Percentiles rank a stretch among this genome's conserved stretches.
Evolutionary conservation across 192 early-diverging fungal genomes (phyloP).

Genomic region (Coemansia sp.): DNA sequence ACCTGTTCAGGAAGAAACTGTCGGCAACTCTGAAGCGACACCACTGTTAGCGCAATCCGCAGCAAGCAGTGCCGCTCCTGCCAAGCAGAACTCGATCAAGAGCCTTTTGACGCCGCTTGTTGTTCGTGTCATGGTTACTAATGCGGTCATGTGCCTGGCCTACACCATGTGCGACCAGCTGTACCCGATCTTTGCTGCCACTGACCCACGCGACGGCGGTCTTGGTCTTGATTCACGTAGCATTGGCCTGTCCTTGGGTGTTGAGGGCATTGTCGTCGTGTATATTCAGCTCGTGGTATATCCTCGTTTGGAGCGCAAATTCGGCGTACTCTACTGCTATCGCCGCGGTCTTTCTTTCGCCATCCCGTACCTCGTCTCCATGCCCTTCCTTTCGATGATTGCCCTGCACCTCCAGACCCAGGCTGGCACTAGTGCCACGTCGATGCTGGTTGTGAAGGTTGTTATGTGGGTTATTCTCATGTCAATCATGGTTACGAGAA

Average conservation of each 20-base stretch:
- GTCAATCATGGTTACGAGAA: slow-evolving; percentile 13
- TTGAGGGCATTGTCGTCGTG: slow-evolving; percentile 48
- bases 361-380: slow-evolving; percentile 13
- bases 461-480: slow-evolving; percentile 37
- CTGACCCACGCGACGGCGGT: slow-evolving; percentile 49
- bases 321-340: slow-evolving; percentile 53
- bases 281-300: slow-evolving; percentile 59
- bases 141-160: slow-evolving; percentile 28
- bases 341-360: slow-evolving; percentile 25
- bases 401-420: slow-evolving; percentile 4
- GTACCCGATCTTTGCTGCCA: slow-evolving; percentile 53
- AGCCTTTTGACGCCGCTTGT: slow-evolving; percentile 30
- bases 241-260: slow-evolving; percentile 58
- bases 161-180: slow-evolving; percentile 35
- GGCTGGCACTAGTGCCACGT: neutral
- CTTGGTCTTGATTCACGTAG: slow-evolving; percentile 55
- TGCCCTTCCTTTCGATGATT: slow-evolving; percentile 16
- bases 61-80: neutral
- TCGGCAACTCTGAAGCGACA: slow-evolving; percentile 6
- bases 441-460: neutral
- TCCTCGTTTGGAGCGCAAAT: slow-evolving; percentile 48
- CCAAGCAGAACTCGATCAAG: slow-evolving; percentile 10
- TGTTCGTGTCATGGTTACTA: slow-evolving; percentile 24
- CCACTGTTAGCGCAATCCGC: slow-evolving; percentile 12
- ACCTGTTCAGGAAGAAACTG: neutral